Conservation (phyloP, 805 yeast species). For the Yarrowia sp. region DNA sequence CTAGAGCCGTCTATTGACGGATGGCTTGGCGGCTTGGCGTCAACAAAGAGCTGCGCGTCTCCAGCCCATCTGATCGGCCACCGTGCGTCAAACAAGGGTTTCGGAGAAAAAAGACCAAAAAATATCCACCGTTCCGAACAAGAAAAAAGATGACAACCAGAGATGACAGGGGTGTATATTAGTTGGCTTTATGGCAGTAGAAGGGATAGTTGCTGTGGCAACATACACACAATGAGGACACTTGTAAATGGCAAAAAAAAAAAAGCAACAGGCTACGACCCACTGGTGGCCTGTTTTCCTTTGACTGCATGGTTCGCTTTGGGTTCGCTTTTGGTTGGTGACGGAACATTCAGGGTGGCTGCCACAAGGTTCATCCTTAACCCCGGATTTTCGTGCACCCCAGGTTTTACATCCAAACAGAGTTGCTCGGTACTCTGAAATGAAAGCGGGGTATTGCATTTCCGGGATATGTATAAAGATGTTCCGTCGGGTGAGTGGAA, state of each 20-base stretch:
- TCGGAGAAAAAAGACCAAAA: not conserved
- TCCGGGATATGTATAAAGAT: not conserved
- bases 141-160: no score
- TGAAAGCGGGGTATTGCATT: constrained; percentile 10
- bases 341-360: no score
- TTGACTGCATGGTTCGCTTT: not conserved
- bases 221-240: no score
- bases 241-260: no score
- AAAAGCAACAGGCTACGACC: no score
- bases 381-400: constrained; percentile 21
- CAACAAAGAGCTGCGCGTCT: not conserved
- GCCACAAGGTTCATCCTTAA: not conserved
- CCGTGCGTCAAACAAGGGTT: not conserved
- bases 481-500: no score
- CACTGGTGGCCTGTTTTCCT: not conserved
- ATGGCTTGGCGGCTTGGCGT: constrained; percentile 8
- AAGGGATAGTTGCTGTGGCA: no score
- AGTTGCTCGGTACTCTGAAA: constrained; percentile 13
- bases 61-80: not conserved
- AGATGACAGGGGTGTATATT: not conserved
- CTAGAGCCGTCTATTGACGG: not conserved
- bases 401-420: constrained; percentile 10
- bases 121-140: not conserved
- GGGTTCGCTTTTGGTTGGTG: not conserved
- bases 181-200: not conserved